Base-by-base conservation (phyloP, 108 stramenopile species). In the Skeletonema potamos region DNA sequence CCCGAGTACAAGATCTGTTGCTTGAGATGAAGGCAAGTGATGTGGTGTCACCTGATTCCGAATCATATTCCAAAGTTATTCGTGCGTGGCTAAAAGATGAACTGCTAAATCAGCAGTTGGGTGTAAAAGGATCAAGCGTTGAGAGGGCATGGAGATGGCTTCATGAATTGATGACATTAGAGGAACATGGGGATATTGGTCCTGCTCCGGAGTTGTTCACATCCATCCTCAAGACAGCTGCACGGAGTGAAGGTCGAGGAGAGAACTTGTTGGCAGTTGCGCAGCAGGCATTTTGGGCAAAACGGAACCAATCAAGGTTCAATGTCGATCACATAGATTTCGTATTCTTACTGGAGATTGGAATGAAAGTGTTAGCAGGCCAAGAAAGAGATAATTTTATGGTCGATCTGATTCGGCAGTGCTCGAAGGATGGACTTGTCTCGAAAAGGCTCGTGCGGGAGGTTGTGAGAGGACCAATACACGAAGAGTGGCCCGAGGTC, bases 21-120 rank as follows among this genome's bases (percentile, higher is more conserved):
- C 26, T 72, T n/a, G 89, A 89, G 63, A 76, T 94, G 69, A 76
- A 83, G 36, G 72, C 79, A 34, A 63, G 62, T 39, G 86, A 76
- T 24, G 39, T 69, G 11, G 44, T 90, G 18, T 59, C 74, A 30
- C 89, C 93, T 36, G 90, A 89, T 54, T 81, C 86, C 8, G 89
- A 89, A 54, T 84, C 85, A 1, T 94, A 82, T 68, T 64, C 85
- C 2, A 76, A 82, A 58, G 87, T 94, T 4, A 90, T 94, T 48
- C 77, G 83, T 4, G 86, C 87, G 36, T 94, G 93, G 93, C 56
- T 89, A 18, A 64, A 81, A 22, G 46, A 86, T 81, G 64, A 70
- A 68, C 32, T 62, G 64, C 36, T 30, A 24, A 61, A 60, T 58
- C 70, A 66, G 4, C 70, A 66, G 4, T 43, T 54, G 13, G 82